Base-by-base conservation (phyloP, 2,329 filamentous ascomycete species). In the Neonectria coccinea region DNA sequence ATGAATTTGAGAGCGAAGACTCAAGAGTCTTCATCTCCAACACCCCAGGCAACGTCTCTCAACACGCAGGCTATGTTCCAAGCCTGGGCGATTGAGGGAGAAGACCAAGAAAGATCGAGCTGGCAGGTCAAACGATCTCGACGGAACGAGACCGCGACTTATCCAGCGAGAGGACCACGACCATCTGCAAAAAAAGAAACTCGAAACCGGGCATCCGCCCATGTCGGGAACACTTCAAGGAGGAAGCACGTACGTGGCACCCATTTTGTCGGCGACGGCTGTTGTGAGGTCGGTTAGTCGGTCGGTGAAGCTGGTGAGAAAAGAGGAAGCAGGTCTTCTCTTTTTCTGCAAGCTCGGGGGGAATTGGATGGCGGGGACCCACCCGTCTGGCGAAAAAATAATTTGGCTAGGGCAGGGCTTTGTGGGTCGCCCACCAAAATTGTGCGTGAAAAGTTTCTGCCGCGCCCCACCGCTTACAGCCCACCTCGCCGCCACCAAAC, bases 111-210 rank as follows among this genome's bases (percentile, higher is more conserved):
- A 85, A 83, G 81, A 92, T 94, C 91, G 91, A 94, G 91, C 91
- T 93, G 90, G 89, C 85, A 81, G 79, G 73, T 65, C 72, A 68
- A 65, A 65, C 79, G 76, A 22, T 76, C 65, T 68, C 63, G n/a
- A 61, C 71, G 45, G 59, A n/a, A n/a, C 56, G 69, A 79, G 64
- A 66, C 51, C 51, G 56, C 36, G 72, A 70, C 74, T 79, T 80
- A 59, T 86, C 90, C 89, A 93, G 91, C 89, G 88, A 93, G 89
- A 91, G 89, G 89, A 93, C 91, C 86, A 88, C 88, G 87, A 92
- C 91, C 92, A 93, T 91, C 89, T 88, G 83, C 84, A 83, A 79
- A 78, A 67, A 68, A 25, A 68, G 47, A 58, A 39, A 72, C 73
- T 83, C 82, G 85, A 83, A 79, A 84, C 84, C 84, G 82, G 84